Base-by-base conservation (phyloP, 345 rosid genomes). In the Gossypium bickii region DNA sequence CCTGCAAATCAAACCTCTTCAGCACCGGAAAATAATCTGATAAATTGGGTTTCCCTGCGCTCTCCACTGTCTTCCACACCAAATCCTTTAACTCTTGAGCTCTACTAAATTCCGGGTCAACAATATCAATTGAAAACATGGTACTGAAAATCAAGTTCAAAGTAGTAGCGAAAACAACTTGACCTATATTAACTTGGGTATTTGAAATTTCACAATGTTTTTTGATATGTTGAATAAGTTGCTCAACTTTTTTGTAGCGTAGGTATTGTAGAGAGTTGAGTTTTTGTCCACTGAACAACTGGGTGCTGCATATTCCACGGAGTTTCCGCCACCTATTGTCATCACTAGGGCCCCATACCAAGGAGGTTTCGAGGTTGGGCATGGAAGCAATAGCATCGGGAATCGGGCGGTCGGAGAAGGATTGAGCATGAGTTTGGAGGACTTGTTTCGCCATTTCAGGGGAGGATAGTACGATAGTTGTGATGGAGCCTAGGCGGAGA, bases 21-120 rank as follows among this genome's bases (percentile, higher is more conserved):
- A 86, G 41, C 27, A 74, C 67, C 7, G 86, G 85, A 38, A 81
- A 83, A 74, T 79, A 85, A 64, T 85, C 88, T 2, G 82, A 79
- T 20, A 81, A 56, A 62, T 85, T 85, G 4, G 78, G 67, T 73
- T 78, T 83, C 51, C 83, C 88, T 0, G 77, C 79, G 29, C 75
- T 84, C 74, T 81, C 78, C 83, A 78, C 76, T 20, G 77, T 78
- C 51, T 78, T 45, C 79, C 80, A 68, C 25, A 75, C 79, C 74
- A 81, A 4, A 16, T 83, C 81, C 73, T 81, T 85, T 44, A 85
- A 85, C 64, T 85, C 85, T 52, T 74, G 71, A 2, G 84, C 83
- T 0, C 15, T 58, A 8, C 67, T 74, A 0, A 82, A 83, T 15
- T 76, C 79, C 0, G 81, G 72, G 57, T 83, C 77, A 6, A 71